A percentile compares a stretch with the other conserved stretches of the same genome.
Conservation (phyloP, 495 filamentous ascomycete species). For the Aspergillus diversus region DNA sequence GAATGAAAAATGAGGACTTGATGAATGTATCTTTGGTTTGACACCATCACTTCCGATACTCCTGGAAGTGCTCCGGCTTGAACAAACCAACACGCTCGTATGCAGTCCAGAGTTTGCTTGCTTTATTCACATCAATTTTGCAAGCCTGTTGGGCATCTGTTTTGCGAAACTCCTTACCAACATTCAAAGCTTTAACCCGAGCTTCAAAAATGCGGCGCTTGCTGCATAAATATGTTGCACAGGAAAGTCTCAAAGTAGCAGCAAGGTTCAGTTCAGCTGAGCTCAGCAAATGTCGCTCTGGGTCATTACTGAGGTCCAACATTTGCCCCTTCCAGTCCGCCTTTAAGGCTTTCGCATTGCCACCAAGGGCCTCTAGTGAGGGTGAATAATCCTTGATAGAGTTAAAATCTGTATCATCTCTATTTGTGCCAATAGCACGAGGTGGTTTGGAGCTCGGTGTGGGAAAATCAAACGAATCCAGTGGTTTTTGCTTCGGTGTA, state of each 20-base stretch:
- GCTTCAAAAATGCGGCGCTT: conserved; percentile 91
- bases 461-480: conserved; percentile 48
- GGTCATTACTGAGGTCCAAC: conserved; percentile 79
- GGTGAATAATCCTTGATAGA: conserved; percentile 79
- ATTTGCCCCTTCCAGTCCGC: conserved; percentile 86
- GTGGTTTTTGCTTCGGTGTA: conserved; percentile 49
- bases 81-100: conserved; percentile 93
- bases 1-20: neutral
- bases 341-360: conserved; percentile 72
- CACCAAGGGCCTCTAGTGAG: conserved; percentile 63
- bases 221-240: conserved; percentile 90
- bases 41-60: conserved; percentile 46
- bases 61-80: conserved; percentile 60
- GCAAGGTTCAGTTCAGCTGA: conserved; percentile 79
- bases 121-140: conserved; percentile 99
- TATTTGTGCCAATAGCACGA: conserved; percentile 58
- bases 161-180: conserved; percentile 90
- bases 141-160: conserved; percentile 97
- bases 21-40: too few relatives aligned
- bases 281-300: conserved; percentile 75
- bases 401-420: conserved; percentile 88
- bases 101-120: conserved; percentile 90
- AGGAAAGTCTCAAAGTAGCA: conserved; percentile 79
- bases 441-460: conserved; percentile 42
- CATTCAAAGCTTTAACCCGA: conserved; percentile 67